phyloP scores from a whole-genome alignment of 495 filamentous ascomycete species.

The Penicillium salamii region DNA sequence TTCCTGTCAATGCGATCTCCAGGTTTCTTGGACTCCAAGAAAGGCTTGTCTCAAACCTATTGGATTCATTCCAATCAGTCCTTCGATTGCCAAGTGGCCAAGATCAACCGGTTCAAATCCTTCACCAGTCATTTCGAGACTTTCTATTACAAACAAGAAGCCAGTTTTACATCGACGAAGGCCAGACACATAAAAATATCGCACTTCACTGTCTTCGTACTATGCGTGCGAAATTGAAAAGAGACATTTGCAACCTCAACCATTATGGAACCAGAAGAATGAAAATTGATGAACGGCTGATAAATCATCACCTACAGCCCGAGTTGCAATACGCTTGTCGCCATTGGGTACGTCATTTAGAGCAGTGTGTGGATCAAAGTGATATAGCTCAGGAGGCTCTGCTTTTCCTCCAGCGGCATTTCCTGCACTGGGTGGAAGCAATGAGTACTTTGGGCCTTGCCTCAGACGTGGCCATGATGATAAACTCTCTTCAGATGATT shows the following conservation, averaged over 20 bases:
- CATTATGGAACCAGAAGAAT: conserved; percentile 16
- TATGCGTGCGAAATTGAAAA: conserved; percentile 22
- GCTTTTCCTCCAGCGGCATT: conserved; percentile 37
- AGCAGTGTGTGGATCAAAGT: not conserved
- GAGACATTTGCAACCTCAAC: conserved; percentile 37
- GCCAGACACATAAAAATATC: not conserved
- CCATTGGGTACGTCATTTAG: conserved; percentile 46
- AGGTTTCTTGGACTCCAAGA: not conserved
- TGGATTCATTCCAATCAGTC: conserved; percentile 12
- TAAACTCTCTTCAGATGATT: not conserved
- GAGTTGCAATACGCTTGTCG: conserved; percentile 39
- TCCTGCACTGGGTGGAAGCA: conserved; percentile 45
- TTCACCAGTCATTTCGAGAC: conserved; percentile 11
- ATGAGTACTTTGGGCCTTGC: conserved; percentile 30
- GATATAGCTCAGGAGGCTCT: conserved; percentile 4
- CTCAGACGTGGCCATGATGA: conserved; percentile 16
- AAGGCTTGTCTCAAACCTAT: not conserved
- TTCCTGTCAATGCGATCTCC: conserved; percentile 7
- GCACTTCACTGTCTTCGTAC: not conserved
- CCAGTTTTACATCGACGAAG: not conserved
- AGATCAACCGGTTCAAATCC: not conserved
- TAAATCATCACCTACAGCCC: conserved; percentile 19
- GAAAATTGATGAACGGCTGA: conserved; percentile 18
- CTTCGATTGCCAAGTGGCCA: conserved; percentile 17
- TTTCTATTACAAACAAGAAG: not conserved